These are phyloP conservation scores for Ceratobasidium theobromae DNA, from an alignment of 1,284 basidiomycete species.

Conservation along the genomic window DNA sequence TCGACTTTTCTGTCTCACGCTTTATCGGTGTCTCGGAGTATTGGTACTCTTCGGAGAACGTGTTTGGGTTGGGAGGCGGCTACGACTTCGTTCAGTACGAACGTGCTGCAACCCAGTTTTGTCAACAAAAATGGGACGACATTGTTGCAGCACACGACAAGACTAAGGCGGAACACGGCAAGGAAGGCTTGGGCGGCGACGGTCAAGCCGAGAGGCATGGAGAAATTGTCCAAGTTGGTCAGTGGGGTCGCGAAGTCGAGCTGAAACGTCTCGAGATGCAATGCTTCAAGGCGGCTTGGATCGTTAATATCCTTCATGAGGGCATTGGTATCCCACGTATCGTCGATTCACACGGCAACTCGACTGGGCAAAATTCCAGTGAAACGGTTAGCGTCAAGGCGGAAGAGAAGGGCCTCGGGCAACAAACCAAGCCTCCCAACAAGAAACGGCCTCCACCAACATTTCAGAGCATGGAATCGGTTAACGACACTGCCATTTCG, in stretches of 20 bases:
- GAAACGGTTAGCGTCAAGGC: slow-evolving; percentile 67
- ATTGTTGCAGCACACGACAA: slow-evolving; percentile 71
- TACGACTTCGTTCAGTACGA: slow-evolving; percentile 98
- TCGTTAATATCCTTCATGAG: slow-evolving; percentile 93
- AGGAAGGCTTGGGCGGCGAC: slow-evolving; percentile 26
- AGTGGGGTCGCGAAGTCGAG: slow-evolving; percentile 75
- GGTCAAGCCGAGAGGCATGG: slow-evolving; percentile 57
- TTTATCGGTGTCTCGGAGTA: slow-evolving; percentile 99
- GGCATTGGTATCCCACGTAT: slow-evolving; percentile 94
- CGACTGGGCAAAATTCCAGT: slow-evolving; percentile 54
- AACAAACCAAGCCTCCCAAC: slow-evolving; percentile 30
- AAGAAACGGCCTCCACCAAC: slow-evolving; percentile 49
- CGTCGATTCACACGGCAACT: slow-evolving; percentile 77
- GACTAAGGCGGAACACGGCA: slow-evolving; percentile 45
- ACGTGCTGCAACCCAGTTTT: slow-evolving; percentile 86
- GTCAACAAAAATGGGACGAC: slow-evolving; percentile 74
- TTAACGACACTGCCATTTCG: slow-evolving; percentile 89
- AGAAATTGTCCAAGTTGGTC: slow-evolving; percentile 61
- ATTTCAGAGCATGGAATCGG: slow-evolving; percentile 91
- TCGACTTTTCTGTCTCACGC: slow-evolving; percentile 86
- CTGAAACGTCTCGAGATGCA: slow-evolving; percentile 89
- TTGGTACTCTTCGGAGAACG: slow-evolving; percentile 98
- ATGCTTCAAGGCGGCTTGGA: slow-evolving; percentile 99
- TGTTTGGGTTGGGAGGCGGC: slow-evolving; percentile 90
- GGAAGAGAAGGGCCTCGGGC: slow-evolving; percentile 74